A percentile compares a stretch with the other conserved stretches of the same genome.
These are phyloP conservation scores for Coemansia brasiliensis DNA, from an alignment of 192 early-diverging fungal species.

Conservation along the genomic window DNA sequence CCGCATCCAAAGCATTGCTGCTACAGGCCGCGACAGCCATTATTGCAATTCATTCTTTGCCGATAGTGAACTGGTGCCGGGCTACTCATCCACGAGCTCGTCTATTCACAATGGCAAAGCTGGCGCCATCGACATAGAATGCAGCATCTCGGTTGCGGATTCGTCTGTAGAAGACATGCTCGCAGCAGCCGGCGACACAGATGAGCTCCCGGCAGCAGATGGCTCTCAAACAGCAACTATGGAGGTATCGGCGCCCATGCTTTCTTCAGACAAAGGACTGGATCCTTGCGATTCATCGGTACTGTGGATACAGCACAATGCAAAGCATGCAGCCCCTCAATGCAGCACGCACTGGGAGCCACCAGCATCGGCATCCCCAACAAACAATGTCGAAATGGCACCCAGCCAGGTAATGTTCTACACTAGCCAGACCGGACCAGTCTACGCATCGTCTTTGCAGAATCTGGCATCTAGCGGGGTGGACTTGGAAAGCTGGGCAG, in stretches of 20 bases:
- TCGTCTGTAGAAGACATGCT: background rate
- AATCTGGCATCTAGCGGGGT: conserved; percentile 9
- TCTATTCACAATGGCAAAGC: conserved; percentile 6
- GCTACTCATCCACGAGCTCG: conserved; percentile 4
- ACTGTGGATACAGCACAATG: conserved; percentile 36
- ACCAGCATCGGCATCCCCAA: no score
- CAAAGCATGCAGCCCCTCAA: background rate
- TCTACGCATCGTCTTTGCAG: conserved; percentile 15
- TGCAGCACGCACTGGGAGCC: background rate
- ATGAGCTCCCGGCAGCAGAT: background rate
- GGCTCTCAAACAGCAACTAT: conserved; percentile 2
- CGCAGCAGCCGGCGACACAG: background rate
- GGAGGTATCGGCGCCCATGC: background rate
- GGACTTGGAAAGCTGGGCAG: conserved; percentile 5
- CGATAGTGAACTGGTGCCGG: background rate
- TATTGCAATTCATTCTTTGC: no score
- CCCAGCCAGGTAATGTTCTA: conserved; percentile 33
- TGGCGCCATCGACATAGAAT: background rate
- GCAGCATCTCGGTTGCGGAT: no score
- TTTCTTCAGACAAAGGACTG: background rate
- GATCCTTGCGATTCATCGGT: conserved; percentile 34
- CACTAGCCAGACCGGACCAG: conserved; percentile 26
- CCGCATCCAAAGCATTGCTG: conserved; percentile 40
- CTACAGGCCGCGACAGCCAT: conserved; percentile 29
- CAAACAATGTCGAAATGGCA: no score